A percentile compares a stretch with the other conserved stretches of the same genome.
Conservation (phyloP, 345 rosid genomes). For the Bruguiera gymnorhiza region DNA sequence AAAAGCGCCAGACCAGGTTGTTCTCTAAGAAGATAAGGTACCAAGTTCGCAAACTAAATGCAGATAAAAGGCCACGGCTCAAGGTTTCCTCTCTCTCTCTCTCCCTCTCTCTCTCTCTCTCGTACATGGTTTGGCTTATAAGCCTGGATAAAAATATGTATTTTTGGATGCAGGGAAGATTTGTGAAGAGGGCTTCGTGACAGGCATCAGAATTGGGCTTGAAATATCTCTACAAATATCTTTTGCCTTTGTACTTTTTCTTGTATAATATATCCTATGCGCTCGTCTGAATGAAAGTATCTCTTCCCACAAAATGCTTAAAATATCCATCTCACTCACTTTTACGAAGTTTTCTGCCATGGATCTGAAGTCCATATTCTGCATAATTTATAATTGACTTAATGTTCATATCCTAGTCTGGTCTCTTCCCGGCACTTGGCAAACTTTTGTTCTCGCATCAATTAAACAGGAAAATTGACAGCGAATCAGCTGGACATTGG, state of each 20-base stretch:
- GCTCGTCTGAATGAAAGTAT: neutral
- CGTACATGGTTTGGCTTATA: neutral
- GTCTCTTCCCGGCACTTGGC: conserved; percentile 5
- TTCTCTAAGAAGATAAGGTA: conserved; percentile 84
- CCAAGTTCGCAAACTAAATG: conserved; percentile 73
- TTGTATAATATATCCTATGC: neutral
- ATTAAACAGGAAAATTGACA: neutral
- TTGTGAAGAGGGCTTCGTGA: conserved; percentile 42
- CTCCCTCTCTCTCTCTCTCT: neutral
- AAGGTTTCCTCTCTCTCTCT: conserved; percentile 37
- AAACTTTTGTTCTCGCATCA: neutral
- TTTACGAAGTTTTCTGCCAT: neutral
- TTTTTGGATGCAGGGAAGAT: conserved; percentile 50
- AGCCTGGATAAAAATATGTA: neutral
- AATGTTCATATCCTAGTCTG: neutral
- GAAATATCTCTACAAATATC: conserved; percentile 30
- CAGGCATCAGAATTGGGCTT: neutral
- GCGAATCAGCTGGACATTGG: neutral
- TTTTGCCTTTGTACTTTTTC: neutral
- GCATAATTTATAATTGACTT: neutral
- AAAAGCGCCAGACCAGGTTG: conserved; percentile 61
- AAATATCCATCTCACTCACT: neutral
- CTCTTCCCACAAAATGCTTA: neutral
- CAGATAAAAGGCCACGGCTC: conserved; percentile 73
- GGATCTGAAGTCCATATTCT: neutral